Evolutionary conservation across 441 rosid genomes (phyloP), one percentile per base, ranked within the genome.

Genomic region (Gossypium schwendimanii): DNA sequence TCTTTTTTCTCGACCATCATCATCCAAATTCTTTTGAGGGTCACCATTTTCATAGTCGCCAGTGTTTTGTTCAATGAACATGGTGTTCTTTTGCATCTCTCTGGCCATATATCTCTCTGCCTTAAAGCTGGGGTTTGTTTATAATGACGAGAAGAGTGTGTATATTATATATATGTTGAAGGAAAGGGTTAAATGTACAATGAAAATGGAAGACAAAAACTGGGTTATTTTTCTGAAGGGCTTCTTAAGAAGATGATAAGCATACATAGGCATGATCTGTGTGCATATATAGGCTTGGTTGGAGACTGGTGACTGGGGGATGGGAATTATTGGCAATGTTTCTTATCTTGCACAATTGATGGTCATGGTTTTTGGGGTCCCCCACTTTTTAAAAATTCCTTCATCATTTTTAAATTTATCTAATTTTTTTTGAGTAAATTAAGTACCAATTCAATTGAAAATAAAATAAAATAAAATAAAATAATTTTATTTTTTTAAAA

Each of bases 1-100:
- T 80, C 93, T 77, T 63, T 77, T 83, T 23, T 17, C 39, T 45
- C 86, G 81, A 55, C 88, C 93, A 20, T 87, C 93, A n/a, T 89
- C 93, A 18, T 89, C 93, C 21, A 83, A 70, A 75, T 85, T 81
- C 76, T 85, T 84, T 75, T 61, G 59, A 39, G 12, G 10, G 47
- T 26, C 77, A 5, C 78, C 81, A 75, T 65, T 75, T 44, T 77
- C 75, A 26, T 76, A 77, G 54, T 73, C 80, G 49, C 73, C 81
- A 4, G 76, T 70, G 57, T 87, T 77, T 18, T 81, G 85, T 60
- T 87, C 81, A 14, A 85, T 62, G 75, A 28, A 75, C 89, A 88
- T 70, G 79, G 70, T 80, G 69, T 65, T 79, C 41, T 66, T 80
- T 53, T 75, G 79, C 82, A 75, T 72, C 73, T 84, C 88, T 62